Conservation (phyloP, 129 eudicot species). For the Chrysanthemum makinoi region DNA sequence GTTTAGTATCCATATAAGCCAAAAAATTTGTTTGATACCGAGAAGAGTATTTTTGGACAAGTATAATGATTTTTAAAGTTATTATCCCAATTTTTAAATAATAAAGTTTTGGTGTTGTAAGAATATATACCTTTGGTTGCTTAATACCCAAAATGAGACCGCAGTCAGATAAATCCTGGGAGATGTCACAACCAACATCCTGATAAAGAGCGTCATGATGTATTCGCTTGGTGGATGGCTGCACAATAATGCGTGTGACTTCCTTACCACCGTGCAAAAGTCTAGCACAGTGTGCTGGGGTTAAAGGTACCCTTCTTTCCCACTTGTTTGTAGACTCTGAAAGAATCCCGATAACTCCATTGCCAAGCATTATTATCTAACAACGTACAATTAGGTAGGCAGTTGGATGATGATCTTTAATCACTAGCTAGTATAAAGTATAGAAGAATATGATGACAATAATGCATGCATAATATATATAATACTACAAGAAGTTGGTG, state of each 20-base stretch:
- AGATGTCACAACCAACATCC: constrained; percentile 96
- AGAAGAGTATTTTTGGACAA: too few species aligned
- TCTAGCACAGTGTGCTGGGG: constrained; percentile 96
- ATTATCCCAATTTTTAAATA: too few species aligned
- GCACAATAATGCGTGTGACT: constrained; percentile 74
- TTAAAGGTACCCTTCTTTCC: constrained; percentile 96
- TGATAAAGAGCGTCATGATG: constrained; percentile 92
- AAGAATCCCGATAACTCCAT: constrained; percentile 89
- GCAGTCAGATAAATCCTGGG: constrained; percentile 84
- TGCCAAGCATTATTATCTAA: constrained; percentile 52
- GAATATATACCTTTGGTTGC: constrained; percentile 71
- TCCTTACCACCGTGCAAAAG: constrained; percentile 72
- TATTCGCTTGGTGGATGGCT: constrained; percentile 92
- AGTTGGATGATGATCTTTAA: too few species aligned
- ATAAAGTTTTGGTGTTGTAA: background rate
- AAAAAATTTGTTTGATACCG: too few species aligned
- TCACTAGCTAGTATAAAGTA: too few species aligned
- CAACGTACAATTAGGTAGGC: too few species aligned
- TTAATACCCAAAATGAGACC: constrained; percentile 95
- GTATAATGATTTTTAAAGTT: too few species aligned
- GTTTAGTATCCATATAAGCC: too few species aligned
- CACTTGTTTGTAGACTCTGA: constrained; percentile 96
- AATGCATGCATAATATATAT: too few species aligned
- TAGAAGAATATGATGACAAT: too few species aligned
- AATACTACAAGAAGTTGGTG: too few species aligned